These are phyloP conservation scores for Kodamaea plutei DNA, from an alignment of 1,139 yeast genomes.

Conservation along the genomic window DNA sequence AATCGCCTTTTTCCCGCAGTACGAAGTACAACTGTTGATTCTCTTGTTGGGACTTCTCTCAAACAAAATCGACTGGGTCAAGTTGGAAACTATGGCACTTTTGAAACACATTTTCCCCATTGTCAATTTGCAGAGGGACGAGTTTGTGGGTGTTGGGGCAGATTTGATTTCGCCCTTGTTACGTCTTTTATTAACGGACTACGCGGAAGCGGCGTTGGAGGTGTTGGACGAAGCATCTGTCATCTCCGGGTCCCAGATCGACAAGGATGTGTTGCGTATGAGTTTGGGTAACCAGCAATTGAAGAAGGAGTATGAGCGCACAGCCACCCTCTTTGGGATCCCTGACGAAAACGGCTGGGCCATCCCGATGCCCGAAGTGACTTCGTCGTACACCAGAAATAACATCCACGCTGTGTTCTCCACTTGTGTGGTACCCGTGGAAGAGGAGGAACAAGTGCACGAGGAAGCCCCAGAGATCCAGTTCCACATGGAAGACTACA, in stretches of 20 bases:
- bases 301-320: slow-evolving; percentile 76
- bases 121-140: slow-evolving; percentile 73
- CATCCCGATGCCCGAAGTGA: slow-evolving; percentile 88
- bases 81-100: slow-evolving; percentile 71
- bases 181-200: slow-evolving; percentile 76
- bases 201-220: slow-evolving; percentile 82
- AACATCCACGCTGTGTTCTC: slow-evolving; percentile 95
- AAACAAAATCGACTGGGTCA: slow-evolving; percentile 75
- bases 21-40: slow-evolving; percentile 70
- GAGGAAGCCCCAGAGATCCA: slow-evolving; percentile 41
- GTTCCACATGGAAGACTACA: slow-evolving; percentile 52
- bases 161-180: slow-evolving; percentile 88
- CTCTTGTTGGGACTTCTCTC: slow-evolving; percentile 74
- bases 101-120: slow-evolving; percentile 71
- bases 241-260: slow-evolving; percentile 88
- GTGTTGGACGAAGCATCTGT: slow-evolving; percentile 82
- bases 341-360: slow-evolving; percentile 99
- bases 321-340: slow-evolving; percentile 88
- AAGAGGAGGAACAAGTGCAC: slow-evolving; percentile 18
- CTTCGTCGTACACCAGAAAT: slow-evolving; percentile 82
- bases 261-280: slow-evolving; percentile 87
- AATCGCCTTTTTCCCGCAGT: slow-evolving; percentile 66
- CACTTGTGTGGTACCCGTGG: slow-evolving; percentile 55
- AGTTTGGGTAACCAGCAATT: slow-evolving; percentile 79
- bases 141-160: slow-evolving; percentile 88